These are phyloP conservation scores for Phoma herbarum DNA, from an alignment of 2,329 filamentous ascomycete species.

Conservation along the genomic window DNA sequence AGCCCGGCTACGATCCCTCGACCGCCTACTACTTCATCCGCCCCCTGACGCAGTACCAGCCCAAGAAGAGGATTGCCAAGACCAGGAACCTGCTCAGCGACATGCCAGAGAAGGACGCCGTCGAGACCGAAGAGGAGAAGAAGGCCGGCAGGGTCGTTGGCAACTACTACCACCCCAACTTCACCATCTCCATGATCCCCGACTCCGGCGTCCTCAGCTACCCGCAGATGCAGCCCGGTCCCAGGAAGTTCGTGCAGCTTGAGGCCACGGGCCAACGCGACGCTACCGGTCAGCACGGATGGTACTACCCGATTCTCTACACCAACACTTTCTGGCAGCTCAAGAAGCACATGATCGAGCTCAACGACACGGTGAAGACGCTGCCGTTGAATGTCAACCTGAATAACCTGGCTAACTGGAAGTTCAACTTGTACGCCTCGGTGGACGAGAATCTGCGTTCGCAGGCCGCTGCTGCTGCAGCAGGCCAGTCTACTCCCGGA, in stretches of 20 bases:
- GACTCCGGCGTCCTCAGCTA: constrained; percentile 76
- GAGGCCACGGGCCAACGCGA: constrained; percentile 85
- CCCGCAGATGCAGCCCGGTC: constrained; percentile 72
- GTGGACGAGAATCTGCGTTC: constrained; percentile 90
- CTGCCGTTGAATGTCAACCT: constrained; percentile 85
- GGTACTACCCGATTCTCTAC: constrained; percentile 92
- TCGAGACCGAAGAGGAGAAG: constrained; percentile 60
- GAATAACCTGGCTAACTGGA: constrained; percentile 83
- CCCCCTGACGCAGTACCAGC: constrained; percentile 87
- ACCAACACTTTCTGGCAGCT: constrained; percentile 98
- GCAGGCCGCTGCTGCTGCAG: constrained; percentile 77
- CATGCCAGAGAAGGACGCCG: constrained; percentile 57
- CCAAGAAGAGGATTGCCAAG: constrained; percentile 90
- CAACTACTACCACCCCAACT: constrained; percentile 95
- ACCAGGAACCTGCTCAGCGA: constrained; percentile 80
- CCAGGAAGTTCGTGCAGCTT: constrained; percentile 79
- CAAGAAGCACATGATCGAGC: constrained; percentile 84
- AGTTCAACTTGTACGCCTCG: constrained; percentile 84
- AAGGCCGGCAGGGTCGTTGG: constrained; percentile 73
- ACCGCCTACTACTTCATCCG: constrained; percentile 85
- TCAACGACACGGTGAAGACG: constrained; percentile 87
- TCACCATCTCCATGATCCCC: constrained; percentile 86
- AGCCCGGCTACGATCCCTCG: constrained; percentile 74
- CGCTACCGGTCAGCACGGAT: constrained; percentile 83
- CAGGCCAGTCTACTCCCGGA: constrained; percentile 73